Percentiles rank a stretch among this genome's conserved stretches.
Conservation (phyloP, 2,329 filamentous ascomycete species). For the Akanthomyces dipterigenus region DNA sequence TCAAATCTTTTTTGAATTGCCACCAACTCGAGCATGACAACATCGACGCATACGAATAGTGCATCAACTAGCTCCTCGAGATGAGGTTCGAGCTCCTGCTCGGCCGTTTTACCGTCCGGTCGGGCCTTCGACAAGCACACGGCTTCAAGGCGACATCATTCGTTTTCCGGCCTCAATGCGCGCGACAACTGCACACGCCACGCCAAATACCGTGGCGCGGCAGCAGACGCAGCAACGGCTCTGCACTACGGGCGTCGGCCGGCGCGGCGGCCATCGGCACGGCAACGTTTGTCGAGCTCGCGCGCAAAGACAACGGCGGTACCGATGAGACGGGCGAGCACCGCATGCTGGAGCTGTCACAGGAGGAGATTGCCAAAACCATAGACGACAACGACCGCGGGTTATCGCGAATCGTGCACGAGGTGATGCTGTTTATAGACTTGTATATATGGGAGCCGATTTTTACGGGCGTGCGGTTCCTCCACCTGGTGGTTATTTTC, state of each 20-base stretch:
- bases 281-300: conserved; percentile 50
- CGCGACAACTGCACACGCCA: conserved; percentile 16
- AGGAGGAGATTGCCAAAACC: conserved; percentile 66
- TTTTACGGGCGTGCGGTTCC: conserved; percentile 78
- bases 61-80: conserved; percentile 22
- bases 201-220: conserved; percentile 22
- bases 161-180: not conserved
- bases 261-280: conserved; percentile 44
- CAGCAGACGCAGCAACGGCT: conserved; percentile 13
- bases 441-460: conserved; percentile 75
- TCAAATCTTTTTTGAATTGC: not conserved
- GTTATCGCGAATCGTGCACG: conserved; percentile 50
- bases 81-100: conserved; percentile 41
- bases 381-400: conserved; percentile 57
- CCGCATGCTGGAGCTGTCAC: conserved; percentile 79
- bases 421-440: conserved; percentile 62
- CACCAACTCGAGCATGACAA: conserved; percentile 5
- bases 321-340: conserved; percentile 63
- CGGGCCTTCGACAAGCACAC: conserved; percentile 24
- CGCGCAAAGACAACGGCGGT: conserved; percentile 45
- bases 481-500: conserved; percentile 83
- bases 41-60: not conserved
- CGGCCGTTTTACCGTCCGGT: conserved; percentile 38
- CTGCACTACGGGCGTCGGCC: conserved; percentile 33
- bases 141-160: conserved; percentile 14